Evolutionary conservation across 306 rosid genomes (phyloP), one percentile per base, ranked within the genome.

Genomic region (Cucurbita ficifolia): DNA sequence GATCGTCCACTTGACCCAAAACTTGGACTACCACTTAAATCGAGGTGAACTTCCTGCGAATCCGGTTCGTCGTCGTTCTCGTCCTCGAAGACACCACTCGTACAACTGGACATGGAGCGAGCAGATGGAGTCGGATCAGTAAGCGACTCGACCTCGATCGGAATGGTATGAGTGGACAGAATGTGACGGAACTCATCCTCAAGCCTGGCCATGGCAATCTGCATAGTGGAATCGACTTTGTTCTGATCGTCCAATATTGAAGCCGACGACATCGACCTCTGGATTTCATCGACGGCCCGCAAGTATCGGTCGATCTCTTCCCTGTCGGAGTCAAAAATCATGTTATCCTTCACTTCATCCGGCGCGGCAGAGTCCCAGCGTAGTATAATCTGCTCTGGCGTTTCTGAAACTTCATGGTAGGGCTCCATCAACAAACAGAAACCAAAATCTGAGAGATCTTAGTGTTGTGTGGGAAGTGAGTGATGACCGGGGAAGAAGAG

Each of bases 141-240:
- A 12, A 86, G 84, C 3, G 90, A 83, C 12, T 87, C 88, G 19
- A 85, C 17, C 72, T 90, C 92, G 83, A 95, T 81, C 5, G 97
- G 85, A 77, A 76, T 64, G 10, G 93, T 95, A 71, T 95, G 91
- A 11, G 74, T 73, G 74, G 92, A 78, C 14, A 95, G 87, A 80
- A 95, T 89, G 85, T 85, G 88, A 17, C 97, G 99, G 60, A 95
- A 89, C 86, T 95, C 99, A 56, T 95, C 99, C 75, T 91, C 99
- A 1, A 95, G 82, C 1, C 97, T 85, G 18, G 99, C 97, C 99
- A 95, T 95, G 82, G 97, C 97, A 91, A 95, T 91, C 93, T 89
- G 97, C 65, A 91, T 79, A 40, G 96, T 81, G 38, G 96, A 87
- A 86, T 76, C 82, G 76, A 79, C 87, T 49, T 89, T 88, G 57